Base-by-base conservation (phyloP, 2,329 filamentous ascomycete species). In the Trichophaea hybrida region DNA sequence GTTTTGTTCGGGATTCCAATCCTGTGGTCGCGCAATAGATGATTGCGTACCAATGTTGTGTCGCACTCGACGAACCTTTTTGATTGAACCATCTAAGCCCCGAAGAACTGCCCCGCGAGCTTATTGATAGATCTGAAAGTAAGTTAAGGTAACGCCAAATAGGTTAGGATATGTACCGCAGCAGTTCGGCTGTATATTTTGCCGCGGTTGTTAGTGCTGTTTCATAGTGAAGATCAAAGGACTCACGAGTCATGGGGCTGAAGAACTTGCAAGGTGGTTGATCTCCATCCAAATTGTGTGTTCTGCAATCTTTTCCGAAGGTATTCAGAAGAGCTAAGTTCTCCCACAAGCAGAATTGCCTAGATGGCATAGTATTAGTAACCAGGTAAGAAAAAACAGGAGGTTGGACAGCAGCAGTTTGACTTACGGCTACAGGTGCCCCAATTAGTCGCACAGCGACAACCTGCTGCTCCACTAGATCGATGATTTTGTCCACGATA, bases 281-380 rank as follows among this genome's bases (percentile, higher is more conserved):
- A n/a, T 40, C 5, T 4, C n/a, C n/a, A n/a, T 2, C 53, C 38
- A 50, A 13, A 57, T 5, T 12, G 15, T 17, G 69, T 86, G 82
- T 76, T 71, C 71, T 86, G 87, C 65, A 91, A 76, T 2, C 80
- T 77, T 43, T 80, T 80, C 73, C 88, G 87, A 7, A 88, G 77
- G 69, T 87, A 88, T 69, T 87, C 82, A 71, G 81, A 86, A 73
- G 89, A 84, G 0, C 86, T 87, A 67, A 91, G 90, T 5, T 87
- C 86, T 64, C 87, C 86, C 0, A 91, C 86, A 5, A 91, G 76
- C 48, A 90, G 83, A 65, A 91, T 64, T 10, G 61, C 63, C 63
- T 65, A 34, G 33, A 10, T 37, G 12, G 10, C 49, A 32, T 38
- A 35, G 31, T 58, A 24, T 57, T 46, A 34, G 40, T 8, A 15